Base-by-base conservation (phyloP, 805 yeast species). In the Ogataea pini region DNA sequence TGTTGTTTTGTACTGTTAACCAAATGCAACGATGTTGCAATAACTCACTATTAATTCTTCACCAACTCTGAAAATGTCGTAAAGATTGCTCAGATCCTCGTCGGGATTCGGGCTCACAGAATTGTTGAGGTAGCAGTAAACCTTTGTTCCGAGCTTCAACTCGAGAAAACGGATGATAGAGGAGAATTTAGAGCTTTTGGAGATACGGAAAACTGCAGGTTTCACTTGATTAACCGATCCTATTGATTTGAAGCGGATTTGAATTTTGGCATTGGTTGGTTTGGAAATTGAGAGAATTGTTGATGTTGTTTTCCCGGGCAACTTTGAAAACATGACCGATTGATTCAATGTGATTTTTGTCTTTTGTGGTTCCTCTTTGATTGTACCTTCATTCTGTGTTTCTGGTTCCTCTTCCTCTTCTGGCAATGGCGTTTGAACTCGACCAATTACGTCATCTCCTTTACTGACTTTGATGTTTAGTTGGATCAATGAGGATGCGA, bases 191-290 rank as follows among this genome's bases (percentile, higher is more conserved):
- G 77, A 82, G 25, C 68, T 65, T 18, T 71, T 60, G 12, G 80
- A 72, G 2, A 79, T 78, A 49, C 72, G 75, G 58, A 77, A 81
- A 1, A 77, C 69, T 2, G 71, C 65, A 0, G 86, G 86, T 1
- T 60, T 65, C 3, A 83, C 66, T 1, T 77, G 76, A 0, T 81
- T 72, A 7, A 63, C 50, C 0, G 85, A 75, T 0, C 88, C 88
- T 28, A 83, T 78, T 1, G 88, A 76, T 51, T 76, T 79, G 57
- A 84, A 79, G 29, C 87, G 63, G 7, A 82, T 66, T 1, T 78
- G 72, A 13, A 81, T 65, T 55, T 73, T 76, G 12, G 42, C 31
- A 7, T 32, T 46, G 8, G 54, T 43, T 1, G 55, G 52, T 24
- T 48, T 48, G 3, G 62, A 52, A 3, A 52, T 55, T 4, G 42